Conservation (phyloP, 176 grass and related monocot genomes). For the Carex pumila region DNA sequence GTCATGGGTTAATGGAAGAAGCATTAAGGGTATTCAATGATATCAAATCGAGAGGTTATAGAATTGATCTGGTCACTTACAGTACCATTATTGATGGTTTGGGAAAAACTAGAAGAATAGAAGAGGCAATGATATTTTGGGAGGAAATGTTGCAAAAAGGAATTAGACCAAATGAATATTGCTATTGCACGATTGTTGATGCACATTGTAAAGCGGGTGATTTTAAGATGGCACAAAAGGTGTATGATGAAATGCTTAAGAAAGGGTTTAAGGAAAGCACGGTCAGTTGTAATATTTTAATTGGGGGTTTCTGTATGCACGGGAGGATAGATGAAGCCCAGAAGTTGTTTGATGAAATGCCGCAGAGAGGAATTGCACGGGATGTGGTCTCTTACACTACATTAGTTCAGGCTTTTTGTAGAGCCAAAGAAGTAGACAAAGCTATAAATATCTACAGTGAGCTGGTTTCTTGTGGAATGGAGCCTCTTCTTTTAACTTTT, state of each 20-base stretch:
- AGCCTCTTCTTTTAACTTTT: constrained; percentile 45
- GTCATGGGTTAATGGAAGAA: constrained; percentile 27
- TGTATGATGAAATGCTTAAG: constrained; percentile 61
- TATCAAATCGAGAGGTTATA: constrained; percentile 71
- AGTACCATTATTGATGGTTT: constrained; percentile 46
- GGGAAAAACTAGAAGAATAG: constrained; percentile 29
- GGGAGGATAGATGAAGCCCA: constrained; percentile 41
- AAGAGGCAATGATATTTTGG: constrained; percentile 36
- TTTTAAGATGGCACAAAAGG: constrained; percentile 38
- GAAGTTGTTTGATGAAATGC: constrained; percentile 52
- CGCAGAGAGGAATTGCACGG: constrained; percentile 36
- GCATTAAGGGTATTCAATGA: constrained; percentile 54
- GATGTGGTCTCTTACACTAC: constrained; percentile 63
- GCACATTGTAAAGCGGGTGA: constrained; percentile 48
- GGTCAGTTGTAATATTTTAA: constrained; percentile 51
- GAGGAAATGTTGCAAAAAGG: constrained; percentile 59
- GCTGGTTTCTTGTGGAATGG: constrained; percentile 42
- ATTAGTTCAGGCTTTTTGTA: constrained; percentile 73
- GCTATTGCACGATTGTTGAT: constrained; percentile 39
- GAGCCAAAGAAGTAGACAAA: constrained; percentile 23
- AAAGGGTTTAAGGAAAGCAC: constrained; percentile 55
- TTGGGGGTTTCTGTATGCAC: constrained; percentile 40
- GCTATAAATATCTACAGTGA: constrained; percentile 35
- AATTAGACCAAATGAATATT: constrained; percentile 46
- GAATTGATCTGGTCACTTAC: constrained; percentile 37